Percentiles rank a stretch among this genome's conserved stretches.
phyloP scores from a whole-genome alignment of 148 eudicot genomes.

The Spergularia marina region DNA sequence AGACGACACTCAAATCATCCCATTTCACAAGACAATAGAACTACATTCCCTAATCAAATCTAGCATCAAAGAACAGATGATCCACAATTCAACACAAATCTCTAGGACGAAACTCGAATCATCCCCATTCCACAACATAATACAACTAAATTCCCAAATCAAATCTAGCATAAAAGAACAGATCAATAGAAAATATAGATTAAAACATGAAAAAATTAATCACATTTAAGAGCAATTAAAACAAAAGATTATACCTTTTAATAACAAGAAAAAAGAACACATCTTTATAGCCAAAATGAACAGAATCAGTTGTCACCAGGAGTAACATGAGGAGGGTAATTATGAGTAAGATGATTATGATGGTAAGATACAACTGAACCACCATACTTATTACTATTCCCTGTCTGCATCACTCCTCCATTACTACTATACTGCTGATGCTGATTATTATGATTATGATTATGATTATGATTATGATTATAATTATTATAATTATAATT shows the following conservation, averaged over 20 bases:
- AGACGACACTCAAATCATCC: neutral
- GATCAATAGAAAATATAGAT: neutral
- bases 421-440: neutral
- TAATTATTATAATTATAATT: neutral
- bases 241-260: neutral
- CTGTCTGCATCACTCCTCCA: constrained; percentile 20
- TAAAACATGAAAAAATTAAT: neutral
- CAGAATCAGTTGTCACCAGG: constrained; percentile 29
- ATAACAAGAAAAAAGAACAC: neutral
- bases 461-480: neutral
- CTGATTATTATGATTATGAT: neutral
- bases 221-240: neutral
- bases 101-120: neutral
- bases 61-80: neutral
- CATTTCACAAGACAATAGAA: neutral
- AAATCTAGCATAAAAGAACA: neutral
- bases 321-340: constrained; percentile 26
- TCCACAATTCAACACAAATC: neutral
- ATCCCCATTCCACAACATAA: neutral
- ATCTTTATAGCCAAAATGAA: neutral
- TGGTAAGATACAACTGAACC: constrained; percentile 32
- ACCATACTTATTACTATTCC: constrained; percentile 1
- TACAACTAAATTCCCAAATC: neutral
- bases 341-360: constrained; percentile 32
- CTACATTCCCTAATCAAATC: neutral